Evolutionary conservation across 2,329 filamentous ascomycete species (phyloP).

Genomic region (Fusarium anthophilum): DNA sequence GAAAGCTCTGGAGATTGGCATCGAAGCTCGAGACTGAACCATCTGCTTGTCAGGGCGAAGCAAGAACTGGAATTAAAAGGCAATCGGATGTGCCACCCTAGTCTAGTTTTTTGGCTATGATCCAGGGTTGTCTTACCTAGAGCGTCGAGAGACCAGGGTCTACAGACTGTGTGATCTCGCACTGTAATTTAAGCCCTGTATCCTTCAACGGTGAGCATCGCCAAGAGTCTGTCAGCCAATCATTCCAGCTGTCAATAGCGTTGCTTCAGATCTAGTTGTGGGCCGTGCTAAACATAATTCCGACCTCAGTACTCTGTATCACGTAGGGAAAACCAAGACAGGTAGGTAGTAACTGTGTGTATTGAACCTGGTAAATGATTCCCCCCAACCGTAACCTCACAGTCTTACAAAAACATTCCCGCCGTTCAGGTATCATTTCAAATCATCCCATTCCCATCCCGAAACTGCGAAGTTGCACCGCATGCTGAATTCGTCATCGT

Average conservation of each 20-base stretch:
- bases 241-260: background rate
- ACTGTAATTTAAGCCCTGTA: background rate
- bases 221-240: conserved; percentile 11
- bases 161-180: background rate
- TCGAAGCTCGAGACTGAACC: background rate
- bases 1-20: background rate
- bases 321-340: background rate
- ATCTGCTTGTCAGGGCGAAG: background rate
- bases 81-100: background rate
- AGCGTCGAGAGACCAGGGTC: background rate
- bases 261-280: background rate
- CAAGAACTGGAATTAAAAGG: background rate
- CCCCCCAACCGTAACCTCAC: background rate
- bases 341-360: background rate
- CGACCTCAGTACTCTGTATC: conserved; percentile 9
- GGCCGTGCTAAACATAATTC: conserved; percentile 9
- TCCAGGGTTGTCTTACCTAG: background rate
- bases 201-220: background rate
- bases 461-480: background rate
- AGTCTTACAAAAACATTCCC: background rate
- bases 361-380: background rate
- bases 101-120: background rate
- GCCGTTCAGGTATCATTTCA: background rate
- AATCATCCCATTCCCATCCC: background rate
- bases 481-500: background rate